These are phyloP conservation scores for Anthostomella pinea DNA, from an alignment of 2,329 filamentous ascomycete species.

Conservation along the genomic window DNA sequence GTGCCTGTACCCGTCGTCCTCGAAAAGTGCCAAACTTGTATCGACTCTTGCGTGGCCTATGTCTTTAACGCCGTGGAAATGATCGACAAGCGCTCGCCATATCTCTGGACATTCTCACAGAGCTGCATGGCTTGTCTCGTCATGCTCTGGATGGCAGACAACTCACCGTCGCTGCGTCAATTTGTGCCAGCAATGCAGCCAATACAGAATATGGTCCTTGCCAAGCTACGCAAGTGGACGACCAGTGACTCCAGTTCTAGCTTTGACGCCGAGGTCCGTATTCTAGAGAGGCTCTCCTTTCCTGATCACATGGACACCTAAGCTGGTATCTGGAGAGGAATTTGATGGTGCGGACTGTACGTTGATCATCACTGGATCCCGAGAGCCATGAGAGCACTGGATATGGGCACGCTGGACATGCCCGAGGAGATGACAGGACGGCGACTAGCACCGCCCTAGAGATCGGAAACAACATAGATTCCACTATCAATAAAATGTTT, in stretches of 20 bases:
- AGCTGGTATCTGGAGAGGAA: background rate
- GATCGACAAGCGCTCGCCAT: conserved; percentile 36
- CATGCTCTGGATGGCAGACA: conserved; percentile 33
- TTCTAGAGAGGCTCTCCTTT: conserved; percentile 26
- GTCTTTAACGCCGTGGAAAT: conserved; percentile 35
- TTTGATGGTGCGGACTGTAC: background rate
- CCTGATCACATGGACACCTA: conserved; percentile 20
- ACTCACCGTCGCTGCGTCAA: conserved; percentile 26
- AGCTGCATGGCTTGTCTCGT: conserved; percentile 34
- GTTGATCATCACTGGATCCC: no score
- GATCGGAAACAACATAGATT: no score
- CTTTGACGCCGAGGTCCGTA: conserved; percentile 28
- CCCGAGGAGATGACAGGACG: no score
- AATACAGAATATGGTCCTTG: conserved; percentile 28
- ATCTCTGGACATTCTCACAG: conserved; percentile 37
- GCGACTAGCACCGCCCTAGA: no score
- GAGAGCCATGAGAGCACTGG: no score
- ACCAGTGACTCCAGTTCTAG: conserved; percentile 32
- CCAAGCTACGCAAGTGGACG: conserved; percentile 33
- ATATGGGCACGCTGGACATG: no score
- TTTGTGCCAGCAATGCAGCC: conserved; percentile 28
- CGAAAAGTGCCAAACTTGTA: conserved; percentile 34
- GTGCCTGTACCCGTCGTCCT: conserved; percentile 29
- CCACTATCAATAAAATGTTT: no score
- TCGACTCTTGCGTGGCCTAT: conserved; percentile 35